Evolutionary conservation across 164 flowering plant species (phyloP), one percentile per base, ranked within the genome.

Genomic region (Warburgia ugandensis): DNA sequence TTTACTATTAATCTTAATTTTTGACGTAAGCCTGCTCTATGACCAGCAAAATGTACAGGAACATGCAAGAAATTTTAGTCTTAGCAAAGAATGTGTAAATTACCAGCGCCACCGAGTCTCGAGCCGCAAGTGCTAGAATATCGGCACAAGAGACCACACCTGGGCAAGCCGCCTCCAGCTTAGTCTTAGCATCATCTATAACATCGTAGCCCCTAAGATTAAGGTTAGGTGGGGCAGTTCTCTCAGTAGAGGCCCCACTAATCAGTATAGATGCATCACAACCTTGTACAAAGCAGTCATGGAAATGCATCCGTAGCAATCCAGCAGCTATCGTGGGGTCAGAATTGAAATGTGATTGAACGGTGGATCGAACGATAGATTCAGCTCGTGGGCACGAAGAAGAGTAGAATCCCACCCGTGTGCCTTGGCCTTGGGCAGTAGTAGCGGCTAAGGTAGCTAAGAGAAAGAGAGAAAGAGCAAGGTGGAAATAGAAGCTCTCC

Each of bases 91-190:
- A n/a, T 1, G 19, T 14, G 21, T 16, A 25, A 52, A 29, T 58
- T 68, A 81, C 94, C 72, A 71, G 28, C 37, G 71, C 73, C 0
- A 79, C 86, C 0, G 86, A 55, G 20, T 84, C 84, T n/a, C 84
- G 75, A 14, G 84, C 77, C n/a, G 80, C 79, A 3, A 84, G 63
- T 3, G 84, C 75, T 9, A 81, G 73, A 49, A 81, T 79, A 56
- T 79, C 86, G 9, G 86, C 88, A 29, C 94, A 81, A 2, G 94
- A 84, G 45, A 81, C 88, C 0, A 76, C 70, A 4, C 78, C 77
- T 10, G 94, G 88, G 66, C 94, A 81, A 6, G 56, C 71, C 3
- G 67, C 41, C 45, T 81, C 88, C 6, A 84, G 61, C 55, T 65
- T 68, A 0, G 56, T n/a, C 69, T 84, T 84, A 23, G 83, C 85